phyloP scores from a whole-genome alignment of 225 moss, liverwort and hornwort species.

The Pseudoscleropodium purum region DNA sequence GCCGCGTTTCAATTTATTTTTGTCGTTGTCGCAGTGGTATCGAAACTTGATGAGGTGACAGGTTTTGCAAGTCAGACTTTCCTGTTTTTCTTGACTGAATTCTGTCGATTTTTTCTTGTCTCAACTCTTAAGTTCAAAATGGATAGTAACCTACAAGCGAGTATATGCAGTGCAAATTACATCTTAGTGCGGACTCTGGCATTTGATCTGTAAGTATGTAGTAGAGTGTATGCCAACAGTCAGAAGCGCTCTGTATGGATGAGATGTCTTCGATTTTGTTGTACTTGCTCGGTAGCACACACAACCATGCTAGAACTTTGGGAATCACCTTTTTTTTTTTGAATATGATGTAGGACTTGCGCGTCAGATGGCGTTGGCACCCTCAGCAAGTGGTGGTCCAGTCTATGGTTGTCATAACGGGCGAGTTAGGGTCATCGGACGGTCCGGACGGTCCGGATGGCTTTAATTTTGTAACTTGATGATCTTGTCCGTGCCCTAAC shows the following conservation, averaged over 20 bases:
- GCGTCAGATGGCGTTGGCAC: neutral
- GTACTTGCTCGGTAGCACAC: neutral
- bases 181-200: neutral
- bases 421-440: too few species aligned
- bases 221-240: too few species aligned
- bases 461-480: too few species aligned
- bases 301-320: neutral
- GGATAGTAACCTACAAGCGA: neutral
- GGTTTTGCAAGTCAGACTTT: constrained; percentile 57
- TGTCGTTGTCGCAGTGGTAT: constrained; percentile 45
- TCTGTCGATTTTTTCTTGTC: neutral
- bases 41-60: constrained; percentile 65
- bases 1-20: constrained; percentile 45
- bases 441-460: too few species aligned
- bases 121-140: neutral
- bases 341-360: neutral
- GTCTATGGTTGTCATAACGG: too few species aligned
- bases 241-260: too few species aligned
- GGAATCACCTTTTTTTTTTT: neutral
- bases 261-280: constrained; percentile 34
- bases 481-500: too few species aligned
- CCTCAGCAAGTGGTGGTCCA: neutral
- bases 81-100: neutral
- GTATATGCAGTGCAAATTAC: neutral
- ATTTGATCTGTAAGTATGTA: too few species aligned